Evolutionary conservation across 768 basidiomycete genomes (phyloP).

Genomic region (Lactifluus rugatus): DNA sequence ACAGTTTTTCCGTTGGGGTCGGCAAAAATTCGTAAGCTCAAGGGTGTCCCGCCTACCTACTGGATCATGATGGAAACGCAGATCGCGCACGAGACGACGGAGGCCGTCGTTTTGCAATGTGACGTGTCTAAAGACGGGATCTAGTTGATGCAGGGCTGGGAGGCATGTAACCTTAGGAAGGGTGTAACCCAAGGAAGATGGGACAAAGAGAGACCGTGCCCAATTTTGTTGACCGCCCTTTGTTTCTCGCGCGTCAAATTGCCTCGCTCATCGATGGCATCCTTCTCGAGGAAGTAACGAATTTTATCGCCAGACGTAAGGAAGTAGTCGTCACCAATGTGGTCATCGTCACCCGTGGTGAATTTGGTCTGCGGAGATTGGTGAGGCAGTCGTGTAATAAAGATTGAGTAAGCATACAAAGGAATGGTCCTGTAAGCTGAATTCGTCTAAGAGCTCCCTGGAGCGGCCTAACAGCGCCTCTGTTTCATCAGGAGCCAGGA

Average conservation of each 20-base stretch:
- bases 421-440: conserved; percentile 71
- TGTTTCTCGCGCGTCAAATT: conserved; percentile 63
- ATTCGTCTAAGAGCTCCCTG: conserved; percentile 66
- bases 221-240: conserved; percentile 90
- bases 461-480: conserved; percentile 57
- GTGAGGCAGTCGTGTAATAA: neutral
- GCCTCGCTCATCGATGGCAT: conserved; percentile 61
- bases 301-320: conserved; percentile 89
- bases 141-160: conserved; percentile 76
- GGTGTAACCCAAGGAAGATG: neutral
- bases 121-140: conserved; percentile 67
- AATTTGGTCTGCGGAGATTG: conserved; percentile 64
- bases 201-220: conserved; percentile 48
- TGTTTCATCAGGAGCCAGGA: conserved; percentile 53
- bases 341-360: conserved; percentile 65
- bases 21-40: conserved; percentile 7
- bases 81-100: conserved; percentile 57
- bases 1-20: conserved; percentile 3
- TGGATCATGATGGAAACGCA: conserved; percentile 80
- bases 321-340: conserved; percentile 91
- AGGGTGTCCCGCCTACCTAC: conserved; percentile 41
- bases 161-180: neutral
- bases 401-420: conserved; percentile 37
- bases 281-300: conserved; percentile 88
- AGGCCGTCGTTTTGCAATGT: conserved; percentile 75